These are phyloP conservation scores for Penicillium griseofulvum DNA, from an alignment of 2,329 filamentous ascomycete species.

Conservation along the genomic window DNA sequence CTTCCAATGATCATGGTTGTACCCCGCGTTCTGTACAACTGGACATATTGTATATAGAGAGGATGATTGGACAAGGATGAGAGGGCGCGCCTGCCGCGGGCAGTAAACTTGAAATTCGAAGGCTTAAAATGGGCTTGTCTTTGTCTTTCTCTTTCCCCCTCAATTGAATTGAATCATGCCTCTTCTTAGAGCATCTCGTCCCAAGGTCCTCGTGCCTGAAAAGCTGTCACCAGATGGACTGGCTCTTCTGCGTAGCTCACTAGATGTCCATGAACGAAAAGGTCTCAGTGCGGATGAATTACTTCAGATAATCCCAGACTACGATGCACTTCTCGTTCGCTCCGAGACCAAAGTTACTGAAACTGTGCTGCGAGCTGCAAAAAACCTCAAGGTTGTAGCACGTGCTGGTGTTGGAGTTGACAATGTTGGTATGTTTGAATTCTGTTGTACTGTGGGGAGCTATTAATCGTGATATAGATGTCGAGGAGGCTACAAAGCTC, in stretches of 20 bases:
- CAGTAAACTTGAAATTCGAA: not conserved
- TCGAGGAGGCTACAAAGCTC: constrained; percentile 66
- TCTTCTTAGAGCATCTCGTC: constrained; percentile 26
- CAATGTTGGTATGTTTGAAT: constrained; percentile 58
- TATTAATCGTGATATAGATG: constrained; percentile 45
- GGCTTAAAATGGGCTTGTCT: not conserved
- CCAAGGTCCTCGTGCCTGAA: constrained; percentile 70
- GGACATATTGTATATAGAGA: not conserved
- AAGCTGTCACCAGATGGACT: constrained; percentile 78
- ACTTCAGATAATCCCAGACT: constrained; percentile 63
- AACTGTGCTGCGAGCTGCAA: constrained; percentile 62
- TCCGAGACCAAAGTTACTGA: constrained; percentile 80
- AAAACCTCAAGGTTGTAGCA: constrained; percentile 72
- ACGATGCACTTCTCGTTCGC: constrained; percentile 74
- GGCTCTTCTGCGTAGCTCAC: constrained; percentile 62
- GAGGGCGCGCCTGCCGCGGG: constrained; percentile 6
- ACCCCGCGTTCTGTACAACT: constrained; percentile 13
- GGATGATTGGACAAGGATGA: not conserved
- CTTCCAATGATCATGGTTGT: constrained; percentile 1
- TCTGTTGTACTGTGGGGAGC: not conserved
- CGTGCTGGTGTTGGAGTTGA: constrained; percentile 79
- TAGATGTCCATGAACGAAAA: constrained; percentile 68
- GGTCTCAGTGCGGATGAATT: constrained; percentile 64
- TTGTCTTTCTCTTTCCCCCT: not conserved
- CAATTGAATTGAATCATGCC: constrained; percentile 15